phyloP scores from a whole-genome alignment of 2,329 filamentous ascomycete genomes.

The Gnomoniopsis sp. region DNA sequence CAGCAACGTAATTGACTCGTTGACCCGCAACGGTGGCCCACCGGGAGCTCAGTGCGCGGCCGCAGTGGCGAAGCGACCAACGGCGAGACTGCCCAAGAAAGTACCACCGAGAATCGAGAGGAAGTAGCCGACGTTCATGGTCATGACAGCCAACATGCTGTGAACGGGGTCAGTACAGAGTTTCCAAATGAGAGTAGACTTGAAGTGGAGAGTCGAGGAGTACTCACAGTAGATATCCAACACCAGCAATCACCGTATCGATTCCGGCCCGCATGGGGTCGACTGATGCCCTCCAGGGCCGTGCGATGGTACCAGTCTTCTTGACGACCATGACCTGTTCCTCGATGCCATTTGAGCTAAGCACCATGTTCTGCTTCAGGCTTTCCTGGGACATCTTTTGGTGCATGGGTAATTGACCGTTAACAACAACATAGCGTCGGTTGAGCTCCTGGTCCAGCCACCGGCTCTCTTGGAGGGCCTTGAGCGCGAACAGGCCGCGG shows the following conservation, averaged over 20 bases:
- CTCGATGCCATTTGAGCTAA: constrained; percentile 75
- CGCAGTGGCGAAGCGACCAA: constrained; percentile 64
- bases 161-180: not conserved
- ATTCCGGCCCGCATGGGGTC: constrained; percentile 71
- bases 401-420: constrained; percentile 57
- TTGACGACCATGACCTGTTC: constrained; percentile 75
- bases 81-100: constrained; percentile 80
- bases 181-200: not conserved
- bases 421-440: constrained; percentile 73
- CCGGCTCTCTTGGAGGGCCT: constrained; percentile 56
- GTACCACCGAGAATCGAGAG: constrained; percentile 69
- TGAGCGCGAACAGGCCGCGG: constrained; percentile 69
- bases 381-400: constrained; percentile 57
- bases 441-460: constrained; percentile 72
- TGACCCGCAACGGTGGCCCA: constrained; percentile 3
- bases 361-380: constrained; percentile 61
- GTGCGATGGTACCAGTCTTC: constrained; percentile 45
- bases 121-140: constrained; percentile 78
- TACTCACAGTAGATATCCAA: constrained; percentile 83
- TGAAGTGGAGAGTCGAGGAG: not conserved
- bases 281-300: constrained; percentile 78
- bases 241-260: constrained; percentile 68
- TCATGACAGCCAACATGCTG: constrained; percentile 91
- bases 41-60: constrained; percentile 42
- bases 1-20: not conserved